phyloP scores from a whole-genome alignment of 768 basidiomycete species.

The Filobasidium floriforme region DNA sequence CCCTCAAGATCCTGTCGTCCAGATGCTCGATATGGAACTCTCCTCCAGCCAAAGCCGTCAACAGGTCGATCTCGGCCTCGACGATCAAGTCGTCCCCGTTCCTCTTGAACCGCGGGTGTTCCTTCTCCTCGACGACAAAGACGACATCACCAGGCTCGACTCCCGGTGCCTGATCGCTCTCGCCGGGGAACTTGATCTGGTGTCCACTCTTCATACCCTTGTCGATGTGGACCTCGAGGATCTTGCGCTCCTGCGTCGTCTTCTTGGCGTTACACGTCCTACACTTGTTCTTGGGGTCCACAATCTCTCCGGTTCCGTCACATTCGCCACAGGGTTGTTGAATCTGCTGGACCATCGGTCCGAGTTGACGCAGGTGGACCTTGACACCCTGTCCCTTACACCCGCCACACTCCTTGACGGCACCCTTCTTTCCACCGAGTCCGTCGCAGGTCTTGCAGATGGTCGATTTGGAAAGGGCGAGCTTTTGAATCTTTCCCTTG shows the following conservation, averaged over 20 bases:
- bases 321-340: conserved; percentile 93
- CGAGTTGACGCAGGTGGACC: conserved; percentile 89
- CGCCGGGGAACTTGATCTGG: conserved; percentile 77
- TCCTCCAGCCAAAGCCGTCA: conserved; percentile 89
- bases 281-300: conserved; percentile 89
- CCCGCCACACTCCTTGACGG: conserved; percentile 65
- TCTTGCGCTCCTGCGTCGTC: conserved; percentile 70
- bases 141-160: conserved; percentile 86
- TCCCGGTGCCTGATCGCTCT: conserved; percentile 87
- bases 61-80: conserved; percentile 83
- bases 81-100: conserved; percentile 76
- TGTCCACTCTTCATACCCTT: conserved; percentile 95
- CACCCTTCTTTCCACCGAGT: conserved; percentile 94
- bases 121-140: conserved; percentile 94
- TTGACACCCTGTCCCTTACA: conserved; percentile 88
- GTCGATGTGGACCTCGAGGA: conserved; percentile 62
- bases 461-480: conserved; percentile 88
- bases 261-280: conserved; percentile 91
- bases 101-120: conserved; percentile 66
- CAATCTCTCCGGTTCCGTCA: conserved; percentile 84
- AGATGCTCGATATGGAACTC: conserved; percentile 82
- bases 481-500: conserved; percentile 89
- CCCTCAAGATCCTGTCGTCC: conserved; percentile 79
- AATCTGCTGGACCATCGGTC: conserved; percentile 99
- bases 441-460: conserved; percentile 91